Conservation (phyloP, 345 rosid species). For the Aquilaria sinensis region DNA sequence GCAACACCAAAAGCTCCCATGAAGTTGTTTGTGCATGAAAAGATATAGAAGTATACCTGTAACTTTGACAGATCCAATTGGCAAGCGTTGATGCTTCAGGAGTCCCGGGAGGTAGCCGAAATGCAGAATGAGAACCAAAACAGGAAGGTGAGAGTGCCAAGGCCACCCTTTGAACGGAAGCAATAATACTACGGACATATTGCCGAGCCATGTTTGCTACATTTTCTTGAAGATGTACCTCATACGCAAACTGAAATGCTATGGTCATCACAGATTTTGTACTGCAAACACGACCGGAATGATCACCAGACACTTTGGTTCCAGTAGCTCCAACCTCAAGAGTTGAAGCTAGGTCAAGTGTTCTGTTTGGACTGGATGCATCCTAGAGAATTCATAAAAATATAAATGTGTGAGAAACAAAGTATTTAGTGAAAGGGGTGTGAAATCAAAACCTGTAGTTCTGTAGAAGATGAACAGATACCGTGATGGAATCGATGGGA, state of each 20-base stretch:
- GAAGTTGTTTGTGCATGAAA: no score
- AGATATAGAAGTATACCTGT: constrained; percentile 32
- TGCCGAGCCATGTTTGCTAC: constrained; percentile 91
- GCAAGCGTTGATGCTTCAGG: constrained; percentile 94
- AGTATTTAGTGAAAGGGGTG: neutral
- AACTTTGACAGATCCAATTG: constrained; percentile 84
- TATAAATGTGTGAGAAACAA: neutral
- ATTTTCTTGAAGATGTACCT: constrained; percentile 83
- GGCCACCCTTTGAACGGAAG: constrained; percentile 93
- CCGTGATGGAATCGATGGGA: constrained; percentile 78
- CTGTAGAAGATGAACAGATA: constrained; percentile 18
- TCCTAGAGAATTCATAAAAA: constrained; percentile 38
- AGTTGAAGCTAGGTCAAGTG: constrained; percentile 91
- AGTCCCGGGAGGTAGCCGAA: constrained; percentile 61
- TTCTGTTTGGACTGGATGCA: constrained; percentile 81
- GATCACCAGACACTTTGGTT: constrained; percentile 52
- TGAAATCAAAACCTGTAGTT: no score
- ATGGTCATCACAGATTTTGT: constrained; percentile 93
- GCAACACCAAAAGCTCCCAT: no score
- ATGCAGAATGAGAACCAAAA: constrained; percentile 48
- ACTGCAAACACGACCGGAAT: constrained; percentile 41
- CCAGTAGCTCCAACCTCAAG: constrained; percentile 69
- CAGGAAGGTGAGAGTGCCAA: constrained; percentile 86
- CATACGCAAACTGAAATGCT: constrained; percentile 88
- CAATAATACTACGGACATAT: constrained; percentile 76